Percentiles rank a stretch among this genome's conserved stretches.
phyloP scores from a whole-genome alignment of 2,329 filamentous ascomycete species.

The Nemania diffusa region DNA sequence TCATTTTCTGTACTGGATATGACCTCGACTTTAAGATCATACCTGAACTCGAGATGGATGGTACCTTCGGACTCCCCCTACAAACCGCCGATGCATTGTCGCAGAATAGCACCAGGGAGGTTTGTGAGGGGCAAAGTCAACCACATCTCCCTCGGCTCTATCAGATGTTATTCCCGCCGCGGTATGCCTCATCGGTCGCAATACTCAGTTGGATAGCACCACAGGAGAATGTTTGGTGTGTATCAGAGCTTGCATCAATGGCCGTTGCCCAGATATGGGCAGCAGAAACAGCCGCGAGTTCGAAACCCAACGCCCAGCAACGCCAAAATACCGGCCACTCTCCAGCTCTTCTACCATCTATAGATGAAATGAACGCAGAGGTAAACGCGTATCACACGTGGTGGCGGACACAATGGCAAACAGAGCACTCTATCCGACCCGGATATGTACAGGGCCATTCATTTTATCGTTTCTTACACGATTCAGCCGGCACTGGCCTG shows the following conservation, averaged over 20 bases:
- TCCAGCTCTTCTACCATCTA: constrained; percentile 38
- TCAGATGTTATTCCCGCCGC: constrained; percentile 42
- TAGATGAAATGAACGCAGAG: constrained; percentile 42
- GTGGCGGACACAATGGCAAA: constrained; percentile 42
- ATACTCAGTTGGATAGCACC: constrained; percentile 41
- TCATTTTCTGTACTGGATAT: constrained; percentile 43
- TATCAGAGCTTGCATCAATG: constrained; percentile 51
- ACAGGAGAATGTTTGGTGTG: constrained; percentile 39
- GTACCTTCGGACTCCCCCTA: constrained; percentile 30
- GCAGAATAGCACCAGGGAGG: not conserved
- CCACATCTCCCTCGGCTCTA: constrained; percentile 39
- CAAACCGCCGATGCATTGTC: constrained; percentile 22
- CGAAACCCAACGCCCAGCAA: constrained; percentile 3
- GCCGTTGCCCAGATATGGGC: constrained; percentile 50
- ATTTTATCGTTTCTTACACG: constrained; percentile 45
- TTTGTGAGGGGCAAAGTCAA: not conserved
- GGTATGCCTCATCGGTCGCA: constrained; percentile 39
- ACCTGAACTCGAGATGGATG: constrained; percentile 42
- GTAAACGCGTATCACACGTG: constrained; percentile 45
- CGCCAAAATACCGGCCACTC: constrained; percentile 6
- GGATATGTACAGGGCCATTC: constrained; percentile 40
- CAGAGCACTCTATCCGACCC: constrained; percentile 38
- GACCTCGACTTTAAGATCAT: constrained; percentile 38
- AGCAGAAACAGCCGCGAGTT: constrained; percentile 26
- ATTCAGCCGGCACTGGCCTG: constrained; percentile 43